Evolutionary conservation across 1,284 basidiomycete species (phyloP).

Genomic region (Trichosporon faecale): DNA sequence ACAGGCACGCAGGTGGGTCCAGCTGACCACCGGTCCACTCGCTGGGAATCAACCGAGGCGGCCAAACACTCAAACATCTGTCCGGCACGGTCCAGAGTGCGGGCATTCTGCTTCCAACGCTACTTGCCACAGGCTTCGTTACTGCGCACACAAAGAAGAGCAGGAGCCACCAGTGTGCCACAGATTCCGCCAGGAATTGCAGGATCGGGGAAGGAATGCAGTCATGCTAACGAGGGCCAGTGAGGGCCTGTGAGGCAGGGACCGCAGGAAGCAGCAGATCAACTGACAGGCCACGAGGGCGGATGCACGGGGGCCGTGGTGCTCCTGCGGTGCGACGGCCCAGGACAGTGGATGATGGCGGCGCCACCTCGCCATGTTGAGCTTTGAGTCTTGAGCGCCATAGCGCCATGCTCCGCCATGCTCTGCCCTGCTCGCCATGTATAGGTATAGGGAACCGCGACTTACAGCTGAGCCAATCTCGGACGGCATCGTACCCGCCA

Average conservation of each 20-base stretch:
- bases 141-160: background rate
- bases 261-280: too few species aligned
- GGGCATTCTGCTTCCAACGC: background rate
- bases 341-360: background rate
- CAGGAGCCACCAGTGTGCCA: background rate
- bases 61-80: background rate
- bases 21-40: background rate
- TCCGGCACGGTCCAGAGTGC: background rate
- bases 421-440: too few species aligned
- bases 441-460: background rate
- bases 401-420: too few species aligned
- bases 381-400: background rate
- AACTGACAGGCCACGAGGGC: background rate
- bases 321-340: too few species aligned
- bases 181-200: background rate
- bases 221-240: too few species aligned
- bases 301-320: background rate
- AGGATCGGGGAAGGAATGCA: background rate
- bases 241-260: too few species aligned
- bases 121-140: background rate
- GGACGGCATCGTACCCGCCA: constrained; percentile 40
- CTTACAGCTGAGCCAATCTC: constrained; percentile 45
- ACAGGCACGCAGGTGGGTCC: background rate
- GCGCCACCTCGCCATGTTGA: background rate
- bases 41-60: background rate